Conservation (phyloP, 1,284 basidiomycete genomes). For the Earliella scabrosa region DNA sequence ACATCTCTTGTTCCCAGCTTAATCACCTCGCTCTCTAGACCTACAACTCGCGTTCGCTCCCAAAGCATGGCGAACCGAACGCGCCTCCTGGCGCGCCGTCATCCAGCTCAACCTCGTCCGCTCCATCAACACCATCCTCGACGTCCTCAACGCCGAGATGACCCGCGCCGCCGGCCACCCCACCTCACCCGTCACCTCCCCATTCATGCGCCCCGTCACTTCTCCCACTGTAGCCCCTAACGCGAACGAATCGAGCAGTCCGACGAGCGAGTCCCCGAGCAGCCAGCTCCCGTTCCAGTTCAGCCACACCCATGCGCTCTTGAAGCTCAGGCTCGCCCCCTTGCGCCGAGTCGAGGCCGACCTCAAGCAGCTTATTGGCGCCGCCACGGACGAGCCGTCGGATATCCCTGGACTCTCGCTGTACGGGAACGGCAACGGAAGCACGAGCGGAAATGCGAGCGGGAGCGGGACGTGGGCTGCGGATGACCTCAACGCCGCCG, state of each 20-base stretch:
- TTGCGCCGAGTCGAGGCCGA: slow-evolving; percentile 59
- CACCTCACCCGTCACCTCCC: slow-evolving; percentile 14
- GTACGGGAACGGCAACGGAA: background rate
- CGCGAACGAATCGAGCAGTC: slow-evolving; percentile 3
- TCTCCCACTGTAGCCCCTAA: slow-evolving; percentile 35
- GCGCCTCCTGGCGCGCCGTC: slow-evolving; percentile 63
- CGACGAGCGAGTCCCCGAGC: too few relatives aligned
- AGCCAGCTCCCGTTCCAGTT: slow-evolving; percentile 31
- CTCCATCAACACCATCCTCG: slow-evolving; percentile 59
- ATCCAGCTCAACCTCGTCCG: slow-evolving; percentile 71
- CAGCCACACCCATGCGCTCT: slow-evolving; percentile 48
- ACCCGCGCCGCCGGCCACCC: slow-evolving; percentile 23
- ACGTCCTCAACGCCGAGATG: slow-evolving; percentile 50
- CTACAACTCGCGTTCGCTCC: slow-evolving; percentile 57
- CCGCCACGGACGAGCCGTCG: slow-evolving; percentile 46
- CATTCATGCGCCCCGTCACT: slow-evolving; percentile 16
- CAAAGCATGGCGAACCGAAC: slow-evolving; percentile 57
- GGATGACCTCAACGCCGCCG: slow-evolving; percentile 22
- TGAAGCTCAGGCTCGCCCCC: slow-evolving; percentile 55
- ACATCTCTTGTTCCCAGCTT: too few relatives aligned
- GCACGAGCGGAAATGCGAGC: background rate
- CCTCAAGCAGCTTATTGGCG: slow-evolving; percentile 54
- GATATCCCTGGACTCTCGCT: slow-evolving; percentile 8
- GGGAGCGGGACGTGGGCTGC: background rate
- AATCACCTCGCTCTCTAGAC: slow-evolving; percentile 33